phyloP scores from a whole-genome alignment of 345 rosid species.

The Salix brachista region DNA sequence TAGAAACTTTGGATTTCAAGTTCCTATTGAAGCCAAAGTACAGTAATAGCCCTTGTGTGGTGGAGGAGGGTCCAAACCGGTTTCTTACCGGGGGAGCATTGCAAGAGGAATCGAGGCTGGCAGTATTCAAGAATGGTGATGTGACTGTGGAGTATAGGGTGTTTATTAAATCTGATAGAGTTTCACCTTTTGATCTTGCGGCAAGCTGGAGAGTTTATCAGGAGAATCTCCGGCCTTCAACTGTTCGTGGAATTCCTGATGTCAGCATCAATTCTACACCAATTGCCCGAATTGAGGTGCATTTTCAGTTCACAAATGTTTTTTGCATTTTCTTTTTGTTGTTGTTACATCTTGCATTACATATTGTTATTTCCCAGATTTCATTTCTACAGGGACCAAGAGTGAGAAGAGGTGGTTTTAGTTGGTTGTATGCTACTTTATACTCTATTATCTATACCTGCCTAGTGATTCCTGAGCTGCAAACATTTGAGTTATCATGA shows the following conservation, averaged over 20 bases:
- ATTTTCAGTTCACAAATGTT: not conserved
- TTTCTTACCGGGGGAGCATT: conserved; percentile 66
- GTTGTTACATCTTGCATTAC: too few relatives aligned
- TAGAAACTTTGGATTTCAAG: conserved; percentile 97
- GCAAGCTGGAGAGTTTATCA: conserved; percentile 98
- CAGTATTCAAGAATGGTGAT: conserved; percentile 61
- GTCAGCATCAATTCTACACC: conserved; percentile 76
- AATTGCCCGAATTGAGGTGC: conserved; percentile 53
- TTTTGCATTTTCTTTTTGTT: not conserved
- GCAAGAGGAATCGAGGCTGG: conserved; percentile 76
- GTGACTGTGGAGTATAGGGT: conserved; percentile 75
- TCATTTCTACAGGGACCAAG: not conserved
- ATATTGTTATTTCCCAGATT: not conserved
- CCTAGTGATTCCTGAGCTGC: not conserved
- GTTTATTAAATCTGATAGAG: conserved; percentile 77
- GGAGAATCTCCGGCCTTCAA: conserved; percentile 85
- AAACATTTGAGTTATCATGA: not conserved
- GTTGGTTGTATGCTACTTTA: not conserved
- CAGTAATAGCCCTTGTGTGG: conserved; percentile 54
- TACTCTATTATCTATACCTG: not conserved
- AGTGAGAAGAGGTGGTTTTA: not conserved
- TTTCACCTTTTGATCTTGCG: conserved; percentile 97
- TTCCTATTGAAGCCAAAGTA: conserved; percentile 90
- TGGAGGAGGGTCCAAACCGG: conserved; percentile 87
- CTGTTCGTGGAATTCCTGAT: conserved; percentile 93